phyloP scores from a whole-genome alignment of 2,329 filamentous ascomycete genomes.

The Monosporascus ibericus region DNA sequence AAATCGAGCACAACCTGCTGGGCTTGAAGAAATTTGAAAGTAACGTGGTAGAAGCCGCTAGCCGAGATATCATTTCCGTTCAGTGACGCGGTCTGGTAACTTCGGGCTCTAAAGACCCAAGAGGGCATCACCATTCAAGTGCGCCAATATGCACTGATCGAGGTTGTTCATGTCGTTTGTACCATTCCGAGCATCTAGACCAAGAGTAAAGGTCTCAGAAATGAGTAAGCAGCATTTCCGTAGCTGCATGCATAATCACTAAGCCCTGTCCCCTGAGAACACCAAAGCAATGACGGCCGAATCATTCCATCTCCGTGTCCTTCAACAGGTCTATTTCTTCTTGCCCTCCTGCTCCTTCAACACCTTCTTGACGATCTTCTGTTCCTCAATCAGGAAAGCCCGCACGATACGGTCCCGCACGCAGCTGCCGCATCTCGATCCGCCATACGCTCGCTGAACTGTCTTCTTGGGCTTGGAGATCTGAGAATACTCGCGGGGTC shows the following conservation, averaged over 20 bases:
- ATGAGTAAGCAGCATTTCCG: conserved; percentile 23
- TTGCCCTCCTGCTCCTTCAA: conserved; percentile 93
- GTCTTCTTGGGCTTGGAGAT: conserved; percentile 99
- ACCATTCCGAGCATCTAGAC: conserved; percentile 29
- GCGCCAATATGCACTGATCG: background rate
- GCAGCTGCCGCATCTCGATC: conserved; percentile 97
- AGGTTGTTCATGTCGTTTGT: conserved; percentile 23
- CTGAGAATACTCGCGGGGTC: conserved; percentile 94
- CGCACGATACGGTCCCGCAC: conserved; percentile 97
- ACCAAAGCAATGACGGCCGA: conserved; percentile 29
- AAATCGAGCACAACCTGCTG: no score
- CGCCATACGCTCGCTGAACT: conserved; percentile 96
- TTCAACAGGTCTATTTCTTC: conserved; percentile 56
- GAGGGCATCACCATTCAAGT: background rate
- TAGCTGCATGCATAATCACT: conserved; percentile 24
- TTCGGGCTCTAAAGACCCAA: no score
- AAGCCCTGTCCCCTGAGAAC: conserved; percentile 27
- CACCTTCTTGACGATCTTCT: conserved; percentile 99
- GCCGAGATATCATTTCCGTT: no score
- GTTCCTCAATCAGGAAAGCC: conserved; percentile 99
- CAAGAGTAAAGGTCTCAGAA: conserved; percentile 25
- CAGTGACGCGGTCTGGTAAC: no score
- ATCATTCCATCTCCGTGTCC: conserved; percentile 24
- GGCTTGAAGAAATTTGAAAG: no score
- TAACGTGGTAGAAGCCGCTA: no score